Evolutionary conservation across 352 stramenopile species (phyloP).

Genomic region (Globisporangium acanthophoron): DNA sequence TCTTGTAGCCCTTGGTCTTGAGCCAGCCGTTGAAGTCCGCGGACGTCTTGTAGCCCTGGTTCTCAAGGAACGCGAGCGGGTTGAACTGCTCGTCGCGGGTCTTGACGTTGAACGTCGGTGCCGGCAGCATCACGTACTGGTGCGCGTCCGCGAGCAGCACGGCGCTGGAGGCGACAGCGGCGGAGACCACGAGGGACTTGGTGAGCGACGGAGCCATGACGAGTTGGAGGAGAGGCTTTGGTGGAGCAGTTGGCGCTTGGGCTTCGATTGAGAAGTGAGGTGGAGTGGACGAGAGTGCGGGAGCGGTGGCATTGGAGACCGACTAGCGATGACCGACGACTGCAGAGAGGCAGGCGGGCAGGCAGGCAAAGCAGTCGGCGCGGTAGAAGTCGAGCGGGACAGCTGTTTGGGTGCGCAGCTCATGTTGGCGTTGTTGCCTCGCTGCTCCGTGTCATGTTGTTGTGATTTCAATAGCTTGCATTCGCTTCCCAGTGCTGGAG

Average conservation of each 20-base stretch:
- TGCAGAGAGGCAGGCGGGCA: no score
- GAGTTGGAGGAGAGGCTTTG: slow-evolving; percentile 5
- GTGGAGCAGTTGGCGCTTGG: slow-evolving; percentile 22
- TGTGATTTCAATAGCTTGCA: no score
- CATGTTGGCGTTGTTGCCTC: no score
- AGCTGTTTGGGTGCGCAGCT: neutral
- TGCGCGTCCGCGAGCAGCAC: slow-evolving; percentile 18
- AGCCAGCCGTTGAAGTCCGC: slow-evolving; percentile 26
- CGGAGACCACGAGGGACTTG: slow-evolving; percentile 16
- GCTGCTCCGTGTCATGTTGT: no score
- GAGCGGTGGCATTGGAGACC: neutral
- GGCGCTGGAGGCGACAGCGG: slow-evolving; percentile 19
- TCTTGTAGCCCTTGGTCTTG: slow-evolving; percentile 6
- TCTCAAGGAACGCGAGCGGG: slow-evolving; percentile 40
- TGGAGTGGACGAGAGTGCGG: slow-evolving; percentile 25
- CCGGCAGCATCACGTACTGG: slow-evolving; percentile 30
- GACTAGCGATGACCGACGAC: no score
- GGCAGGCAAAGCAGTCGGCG: neutral
- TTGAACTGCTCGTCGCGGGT: slow-evolving; percentile 31
- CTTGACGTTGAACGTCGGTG: slow-evolving; percentile 30
- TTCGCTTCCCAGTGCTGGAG: no score
- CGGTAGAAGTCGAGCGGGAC: neutral
- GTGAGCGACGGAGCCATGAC: slow-evolving; percentile 11
- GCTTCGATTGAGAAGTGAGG: slow-evolving; percentile 15
- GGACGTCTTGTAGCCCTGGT: slow-evolving; percentile 34